Percentiles rank a stretch among this genome's conserved stretches.
Conservation (phyloP, 2,329 filamentous ascomycete genomes). For the Penicillium oxalicum region DNA sequence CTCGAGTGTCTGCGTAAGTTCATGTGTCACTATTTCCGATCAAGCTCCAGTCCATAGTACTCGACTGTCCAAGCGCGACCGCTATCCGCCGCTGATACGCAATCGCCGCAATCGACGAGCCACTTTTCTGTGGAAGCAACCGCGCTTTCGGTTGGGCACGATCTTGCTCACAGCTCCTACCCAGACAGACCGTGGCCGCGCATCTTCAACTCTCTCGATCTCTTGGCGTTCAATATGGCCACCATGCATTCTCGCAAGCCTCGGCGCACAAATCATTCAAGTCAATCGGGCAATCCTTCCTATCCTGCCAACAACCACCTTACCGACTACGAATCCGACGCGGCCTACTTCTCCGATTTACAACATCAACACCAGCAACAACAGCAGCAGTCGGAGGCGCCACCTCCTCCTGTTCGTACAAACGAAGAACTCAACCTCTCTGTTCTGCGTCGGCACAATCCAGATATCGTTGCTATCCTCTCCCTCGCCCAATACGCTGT, state of each 20-base stretch:
- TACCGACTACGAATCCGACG: slow-evolving; percentile 63
- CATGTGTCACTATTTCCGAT: too few species aligned
- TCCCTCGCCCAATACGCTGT: slow-evolving; percentile 80
- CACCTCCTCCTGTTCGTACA: slow-evolving; percentile 51
- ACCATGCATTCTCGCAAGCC: slow-evolving; percentile 31
- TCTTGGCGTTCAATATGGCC: slow-evolving; percentile 1
- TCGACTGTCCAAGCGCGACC: neutral
- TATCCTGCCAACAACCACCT: slow-evolving; percentile 17
- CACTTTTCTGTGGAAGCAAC: too few species aligned
- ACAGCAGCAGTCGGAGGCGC: slow-evolving; percentile 15
- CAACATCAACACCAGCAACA: slow-evolving; percentile 15
- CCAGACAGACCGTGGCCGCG: too few species aligned
- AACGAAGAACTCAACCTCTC: slow-evolving; percentile 83
- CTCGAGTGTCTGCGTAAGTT: too few species aligned
- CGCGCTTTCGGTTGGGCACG: too few species aligned
- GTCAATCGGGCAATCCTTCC: slow-evolving; percentile 1
- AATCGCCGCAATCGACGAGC: too few species aligned
- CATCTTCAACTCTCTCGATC: neutral
- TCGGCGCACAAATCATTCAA: slow-evolving; percentile 27
- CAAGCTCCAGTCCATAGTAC: neutral
- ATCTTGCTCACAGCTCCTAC: neutral
- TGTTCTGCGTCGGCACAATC: slow-evolving; percentile 75
- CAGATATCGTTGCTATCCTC: slow-evolving; percentile 65
- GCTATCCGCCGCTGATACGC: too few species aligned
- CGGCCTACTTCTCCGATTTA: slow-evolving; percentile 43